phyloP scores from a whole-genome alignment of 768 basidiomycete genomes.

The Lyophyllum decastes region DNA sequence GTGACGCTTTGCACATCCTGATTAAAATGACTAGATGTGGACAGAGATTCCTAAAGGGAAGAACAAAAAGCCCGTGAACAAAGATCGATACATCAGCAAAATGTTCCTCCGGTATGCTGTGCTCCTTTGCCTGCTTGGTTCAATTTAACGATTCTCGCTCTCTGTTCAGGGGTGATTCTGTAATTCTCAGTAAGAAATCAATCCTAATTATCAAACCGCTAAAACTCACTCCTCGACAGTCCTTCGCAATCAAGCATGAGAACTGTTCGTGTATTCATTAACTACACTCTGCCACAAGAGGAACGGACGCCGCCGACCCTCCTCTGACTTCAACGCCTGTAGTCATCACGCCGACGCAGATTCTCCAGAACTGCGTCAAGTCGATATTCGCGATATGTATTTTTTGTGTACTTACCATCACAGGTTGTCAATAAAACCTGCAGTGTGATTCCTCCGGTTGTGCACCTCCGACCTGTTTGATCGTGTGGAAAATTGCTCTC shows the following conservation, averaged over 20 bases:
- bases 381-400: conserved; percentile 5
- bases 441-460: conserved; percentile 13
- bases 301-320: neutral
- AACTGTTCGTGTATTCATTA: neutral
- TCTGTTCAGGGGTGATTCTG: conserved; percentile 83
- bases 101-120: conserved; percentile 86
- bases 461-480: conserved; percentile 27
- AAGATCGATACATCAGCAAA: conserved; percentile 99
- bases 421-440: conserved; percentile 17
- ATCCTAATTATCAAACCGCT: conserved; percentile 11
- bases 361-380: neutral
- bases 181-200: conserved; percentile 84
- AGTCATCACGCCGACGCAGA: neutral
- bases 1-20: conserved; percentile 1
- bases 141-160: conserved; percentile 5
- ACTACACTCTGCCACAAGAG: neutral
- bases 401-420: neutral
- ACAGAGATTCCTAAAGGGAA: conserved; percentile 97
- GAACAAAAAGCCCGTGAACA: conserved; percentile 98
- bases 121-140: neutral
- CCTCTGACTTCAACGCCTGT: neutral
- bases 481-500: conserved; percentile 56
- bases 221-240: conserved; percentile 48
- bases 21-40: conserved; percentile 79
- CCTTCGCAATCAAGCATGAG: conserved; percentile 71